Evolutionary conservation across 202 grass and related monocot genomes (phyloP).

Genomic region (Hordeum pubiflorum): DNA sequence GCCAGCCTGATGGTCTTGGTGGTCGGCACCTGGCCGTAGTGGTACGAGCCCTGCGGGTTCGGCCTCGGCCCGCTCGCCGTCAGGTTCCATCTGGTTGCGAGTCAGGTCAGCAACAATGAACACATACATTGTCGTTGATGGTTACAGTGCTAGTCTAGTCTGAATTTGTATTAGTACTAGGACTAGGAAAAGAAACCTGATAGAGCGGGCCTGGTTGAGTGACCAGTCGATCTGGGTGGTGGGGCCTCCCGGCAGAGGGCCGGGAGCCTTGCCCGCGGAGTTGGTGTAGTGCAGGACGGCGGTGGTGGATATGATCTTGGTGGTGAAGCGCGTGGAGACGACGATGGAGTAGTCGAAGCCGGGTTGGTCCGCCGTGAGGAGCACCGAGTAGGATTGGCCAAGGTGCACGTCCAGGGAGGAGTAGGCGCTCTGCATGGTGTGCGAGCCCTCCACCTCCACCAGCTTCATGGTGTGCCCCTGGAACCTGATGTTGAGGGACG

Average conservation of each 20-base stretch:
- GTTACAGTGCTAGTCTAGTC: neutral
- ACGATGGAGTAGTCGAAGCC: conserved; percentile 64
- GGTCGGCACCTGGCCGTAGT: conserved; percentile 58
- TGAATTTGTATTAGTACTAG: neutral
- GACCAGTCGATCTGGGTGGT: conserved; percentile 73
- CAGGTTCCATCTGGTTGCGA: conserved; percentile 68
- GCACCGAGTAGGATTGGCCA: conserved; percentile 91
- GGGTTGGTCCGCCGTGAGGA: conserved; percentile 70
- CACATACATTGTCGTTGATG: neutral
- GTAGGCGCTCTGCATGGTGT: conserved; percentile 73
- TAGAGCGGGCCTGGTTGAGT: conserved; percentile 76
- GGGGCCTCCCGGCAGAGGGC: conserved; percentile 39
- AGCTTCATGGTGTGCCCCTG: conserved; percentile 85
- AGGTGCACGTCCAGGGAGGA: conserved; percentile 79
- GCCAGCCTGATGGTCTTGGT: conserved; percentile 65
- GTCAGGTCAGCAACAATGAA: neutral
- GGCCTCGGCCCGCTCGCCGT: conserved; percentile 85
- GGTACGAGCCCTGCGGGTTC: conserved; percentile 88
- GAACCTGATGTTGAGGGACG: conserved; percentile 71
- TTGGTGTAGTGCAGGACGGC: conserved; percentile 63
- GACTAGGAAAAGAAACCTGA: conserved; percentile 37
- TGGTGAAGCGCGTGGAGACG: conserved; percentile 74
- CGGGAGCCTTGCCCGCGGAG: conserved; percentile 46
- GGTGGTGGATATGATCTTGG: conserved; percentile 41
- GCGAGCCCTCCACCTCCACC: conserved; percentile 84